Base-by-base conservation (phyloP, 495 filamentous ascomycete genomes). In the Achaetomiella virescens region DNA sequence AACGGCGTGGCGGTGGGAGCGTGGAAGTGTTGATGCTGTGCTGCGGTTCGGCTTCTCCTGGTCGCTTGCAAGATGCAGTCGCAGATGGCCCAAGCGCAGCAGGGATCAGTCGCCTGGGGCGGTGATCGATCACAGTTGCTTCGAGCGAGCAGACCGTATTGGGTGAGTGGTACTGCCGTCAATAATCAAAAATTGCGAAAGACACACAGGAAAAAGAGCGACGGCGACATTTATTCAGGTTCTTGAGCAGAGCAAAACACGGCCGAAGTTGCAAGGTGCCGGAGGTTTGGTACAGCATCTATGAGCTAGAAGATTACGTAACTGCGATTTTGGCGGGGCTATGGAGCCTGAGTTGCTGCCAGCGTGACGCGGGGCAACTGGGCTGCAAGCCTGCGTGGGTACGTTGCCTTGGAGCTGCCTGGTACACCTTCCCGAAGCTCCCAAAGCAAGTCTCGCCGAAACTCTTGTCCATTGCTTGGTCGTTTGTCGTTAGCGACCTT, bases 341-440 rank as follows among this genome's bases (percentile, higher is more conserved):
- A 24, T 24, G 33, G 9, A 5, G 8, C 6, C 17, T 36, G 10
- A 35, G 21, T 11, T 37, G 24, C 25, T n/a, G n/a, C n/a, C n/a
- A n/a, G 3, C 18, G 22, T 45, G 49, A 58, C 56, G 56, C 56
- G 56, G 56, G 56, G 49, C 56, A 53, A 6, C 3, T 1, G n/a
- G 20, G 21, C 36, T 46, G 40, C n/a, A 42, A n/a, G n/a, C n/a
- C n/a, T 50, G 25, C 48, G 18, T 25, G 21, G 1, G 46, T 40
- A 56, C 58, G 58, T 61, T 46, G 35, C 45, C 55, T 33, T 22
- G 49, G 9, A 61, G 58, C 62, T 61, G 62, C 62, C 62, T 65
- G 59, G 57, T 59, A 15, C 35, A 20, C 44, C 27, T 9, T 41
- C 29, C 49, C 21, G 17, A 22, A 29, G 8, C 22, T 47, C 8